Evolutionary conservation across 2,329 filamentous ascomycete genomes (phyloP).

Genomic region (Juglanconis sp.): DNA sequence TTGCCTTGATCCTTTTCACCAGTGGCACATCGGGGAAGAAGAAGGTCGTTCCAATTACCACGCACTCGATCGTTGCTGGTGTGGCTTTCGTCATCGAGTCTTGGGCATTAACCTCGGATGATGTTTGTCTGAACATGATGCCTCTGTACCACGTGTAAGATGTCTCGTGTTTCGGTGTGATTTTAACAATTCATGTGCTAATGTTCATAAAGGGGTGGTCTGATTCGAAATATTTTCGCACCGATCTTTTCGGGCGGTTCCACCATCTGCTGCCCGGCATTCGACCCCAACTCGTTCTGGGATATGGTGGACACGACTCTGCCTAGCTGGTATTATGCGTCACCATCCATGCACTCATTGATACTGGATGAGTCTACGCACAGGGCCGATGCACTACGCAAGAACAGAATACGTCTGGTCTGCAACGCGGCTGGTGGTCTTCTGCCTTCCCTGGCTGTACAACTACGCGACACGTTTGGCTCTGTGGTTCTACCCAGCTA

Average conservation of each 20-base stretch:
- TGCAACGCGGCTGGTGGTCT: conserved; percentile 83
- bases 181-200: not conserved
- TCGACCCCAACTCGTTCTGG: conserved; percentile 85
- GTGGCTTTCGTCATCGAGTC: conserved; percentile 51
- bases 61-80: conserved; percentile 48
- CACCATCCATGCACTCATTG: conserved; percentile 91
- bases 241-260: conserved; percentile 74
- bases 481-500: conserved; percentile 87
- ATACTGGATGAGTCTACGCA: conserved; percentile 72
- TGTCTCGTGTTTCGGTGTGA: rapidly evolving
- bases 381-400: conserved; percentile 52
- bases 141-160: conserved; percentile 54
- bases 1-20: conserved; percentile 55
- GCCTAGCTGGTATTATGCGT: conserved; percentile 89
- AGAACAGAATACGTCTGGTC: conserved; percentile 70
- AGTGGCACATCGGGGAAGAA: conserved; percentile 58
- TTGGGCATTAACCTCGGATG: conserved; percentile 44
- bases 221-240: conserved; percentile 77
- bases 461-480: conserved; percentile 70
- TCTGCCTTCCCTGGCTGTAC: conserved; percentile 76
- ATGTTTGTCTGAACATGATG: conserved; percentile 59
- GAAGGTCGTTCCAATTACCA: conserved; percentile 53
- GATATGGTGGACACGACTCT: conserved; percentile 67
- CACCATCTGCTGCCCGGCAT: conserved; percentile 73
- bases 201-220: conserved; percentile 48